phyloP scores from a whole-genome alignment of 805 yeast genomes.

The Metschnikowia santaceciliae region DNA sequence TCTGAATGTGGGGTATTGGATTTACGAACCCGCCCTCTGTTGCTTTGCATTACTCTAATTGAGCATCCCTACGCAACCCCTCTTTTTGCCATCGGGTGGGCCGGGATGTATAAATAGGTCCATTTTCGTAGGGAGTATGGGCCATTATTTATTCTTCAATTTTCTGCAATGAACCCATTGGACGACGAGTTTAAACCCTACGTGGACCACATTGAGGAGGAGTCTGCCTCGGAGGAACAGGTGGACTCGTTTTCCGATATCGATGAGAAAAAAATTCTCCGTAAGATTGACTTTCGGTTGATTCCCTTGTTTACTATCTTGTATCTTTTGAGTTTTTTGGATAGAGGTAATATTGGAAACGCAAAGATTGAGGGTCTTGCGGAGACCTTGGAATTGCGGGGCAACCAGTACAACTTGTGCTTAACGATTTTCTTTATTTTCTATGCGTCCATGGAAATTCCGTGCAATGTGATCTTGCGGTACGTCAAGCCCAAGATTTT shows the following conservation, averaged over 20 bases:
- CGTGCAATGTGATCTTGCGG: slow-evolving; percentile 61
- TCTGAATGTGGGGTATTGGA: slow-evolving; percentile 1
- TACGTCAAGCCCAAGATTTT: slow-evolving; percentile 60
- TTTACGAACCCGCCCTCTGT: neutral
- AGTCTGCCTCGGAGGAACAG: neutral
- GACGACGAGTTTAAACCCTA: slow-evolving; percentile 3
- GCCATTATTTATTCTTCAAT: neutral
- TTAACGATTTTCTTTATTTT: slow-evolving; percentile 72
- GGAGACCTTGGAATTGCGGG: slow-evolving; percentile 48
- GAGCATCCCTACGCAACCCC: neutral
- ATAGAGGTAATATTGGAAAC: slow-evolving; percentile 78
- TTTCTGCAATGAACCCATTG: neutral
- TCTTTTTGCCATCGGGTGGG: neutral
- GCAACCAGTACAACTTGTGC: slow-evolving; percentile 60
- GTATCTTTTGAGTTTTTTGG: slow-evolving; percentile 73
- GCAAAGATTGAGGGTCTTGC: slow-evolving; percentile 72
- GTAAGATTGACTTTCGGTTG: slow-evolving; percentile 64
- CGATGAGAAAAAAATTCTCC: slow-evolving; percentile 52
- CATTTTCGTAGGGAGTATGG: neutral
- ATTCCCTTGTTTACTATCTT: slow-evolving; percentile 74
- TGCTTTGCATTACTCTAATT: neutral
- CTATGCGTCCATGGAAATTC: slow-evolving; percentile 58
- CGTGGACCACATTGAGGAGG: slow-evolving; percentile 6
- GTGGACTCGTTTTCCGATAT: slow-evolving; percentile 23
- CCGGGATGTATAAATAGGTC: neutral